Evolutionary conservation across 2,329 filamentous ascomycete genomes (phyloP).

Genomic region (Hypoxylon sp.): DNA sequence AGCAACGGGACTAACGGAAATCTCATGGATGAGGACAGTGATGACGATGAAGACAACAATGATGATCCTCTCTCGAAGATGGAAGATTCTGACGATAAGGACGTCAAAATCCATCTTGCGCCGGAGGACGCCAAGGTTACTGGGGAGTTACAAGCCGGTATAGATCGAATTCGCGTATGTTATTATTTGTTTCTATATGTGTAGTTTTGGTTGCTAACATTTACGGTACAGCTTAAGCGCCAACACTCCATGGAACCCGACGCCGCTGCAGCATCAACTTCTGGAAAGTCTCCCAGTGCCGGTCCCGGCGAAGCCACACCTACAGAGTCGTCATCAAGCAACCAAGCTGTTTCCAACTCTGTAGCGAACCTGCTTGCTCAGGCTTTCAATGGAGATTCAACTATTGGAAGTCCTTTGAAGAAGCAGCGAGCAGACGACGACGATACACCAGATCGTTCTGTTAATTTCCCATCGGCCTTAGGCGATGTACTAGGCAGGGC

Average conservation of each 20-base stretch:
- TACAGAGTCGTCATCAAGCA: slow-evolving; percentile 56
- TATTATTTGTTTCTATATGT: no score
- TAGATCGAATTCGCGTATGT: slow-evolving; percentile 84
- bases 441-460: slow-evolving; percentile 59
- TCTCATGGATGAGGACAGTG: slow-evolving; percentile 79
- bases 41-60: slow-evolving; percentile 82
- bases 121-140: slow-evolving; percentile 80
- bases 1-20: slow-evolving; percentile 69
- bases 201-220: slow-evolving; percentile 45
- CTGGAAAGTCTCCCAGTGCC: slow-evolving; percentile 63
- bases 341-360: slow-evolving; percentile 53
- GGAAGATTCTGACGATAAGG: slow-evolving; percentile 74
- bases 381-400: slow-evolving; percentile 62
- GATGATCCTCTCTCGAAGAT: slow-evolving; percentile 77
- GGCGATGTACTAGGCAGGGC: slow-evolving; percentile 59
- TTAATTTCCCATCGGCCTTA: slow-evolving; percentile 57
- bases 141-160: slow-evolving; percentile 83
- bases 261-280: slow-evolving; percentile 59
- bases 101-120: slow-evolving; percentile 70
- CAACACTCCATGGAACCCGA: slow-evolving; percentile 82
- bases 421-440: slow-evolving; percentile 75
- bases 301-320: slow-evolving; percentile 61
- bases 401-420: slow-evolving; percentile 80
- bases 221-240: slow-evolving; percentile 77
- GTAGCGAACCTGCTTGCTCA: slow-evolving; percentile 60